Base-by-base conservation (phyloP, 805 yeast genomes). In the Candida lessepsii region DNA sequence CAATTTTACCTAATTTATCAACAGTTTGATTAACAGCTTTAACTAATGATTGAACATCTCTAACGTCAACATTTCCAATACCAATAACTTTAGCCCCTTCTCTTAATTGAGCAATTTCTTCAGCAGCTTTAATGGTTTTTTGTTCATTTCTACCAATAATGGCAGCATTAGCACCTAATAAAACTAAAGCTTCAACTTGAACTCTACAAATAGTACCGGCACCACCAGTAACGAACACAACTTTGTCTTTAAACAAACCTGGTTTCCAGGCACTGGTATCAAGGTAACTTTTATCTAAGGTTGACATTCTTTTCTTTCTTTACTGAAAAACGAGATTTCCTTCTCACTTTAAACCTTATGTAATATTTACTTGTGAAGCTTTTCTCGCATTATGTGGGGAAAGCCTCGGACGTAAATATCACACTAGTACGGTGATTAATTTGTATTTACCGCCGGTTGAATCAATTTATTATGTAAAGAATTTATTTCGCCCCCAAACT, bases 141-240 rank as follows among this genome's bases (percentile, higher is more conserved):
- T 70, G 76, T 21, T 56, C 65, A 52, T 83, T 82, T 56, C 97
- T 76, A 2, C 98, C 96, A 20, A 91, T 60, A 31, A 91, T 83
- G 4, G 86, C 86, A 11, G 95, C 96, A 54, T 86, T 71, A 39
- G 96, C 93, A 4, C 98, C 98, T 9, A 91, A 66, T 13, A 78
- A 63, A 2, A 88, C 83, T 63, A 91, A 48, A 0, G 96, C 96
- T 58, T 86, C 95, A 0, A 85, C 78, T 60, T 90, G 97, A 5
- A 85, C 91, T 35, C 93, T 70, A 61, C 97, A 90, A 40, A 91
- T 90, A n/a, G 96, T 80, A 9, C 97, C 97, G 2, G 97, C 93
- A 10, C 97, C 97, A 5, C 98, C 98, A 1, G 98, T 91, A 38
- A 88, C 86, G 50, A 90, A 85, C 4, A 80, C 93, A 2, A 87